Base-by-base conservation (phyloP, 2,329 filamentous ascomycete genomes). In the Arthrinium puccinioides region DNA sequence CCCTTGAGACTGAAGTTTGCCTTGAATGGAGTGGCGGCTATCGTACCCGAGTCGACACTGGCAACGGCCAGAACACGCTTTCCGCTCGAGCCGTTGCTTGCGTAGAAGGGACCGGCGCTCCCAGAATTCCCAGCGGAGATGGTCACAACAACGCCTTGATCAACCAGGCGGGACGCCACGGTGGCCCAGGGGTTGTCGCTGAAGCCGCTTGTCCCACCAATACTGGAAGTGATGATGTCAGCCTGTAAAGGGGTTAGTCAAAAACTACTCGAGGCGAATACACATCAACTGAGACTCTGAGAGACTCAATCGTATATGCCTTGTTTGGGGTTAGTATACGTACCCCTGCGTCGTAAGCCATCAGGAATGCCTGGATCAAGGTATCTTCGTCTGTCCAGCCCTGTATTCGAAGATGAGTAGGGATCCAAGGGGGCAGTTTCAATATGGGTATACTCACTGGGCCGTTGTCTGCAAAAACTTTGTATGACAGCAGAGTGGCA, bases 61-160 rank as follows among this genome's bases (percentile, higher is more conserved):
- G 63, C 67, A 18, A 69, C 59, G 6, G 63, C 56, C 9, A 65
- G 57, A 4, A 64, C 62, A n/a, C 60, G 53, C 25, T 53, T 54
- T 5, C 61, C 64, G 9, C 61, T 57, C 3, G 63, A 56, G 4
- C 64, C 65, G 9, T 55, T 57, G 25, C 54, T 56, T 9, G 57
- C 55, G 18, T 62, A 67, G 50, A 74, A 74, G 0, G 70, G 59
- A 0, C 70, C 71, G 10, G 54, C 51, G 11, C 54, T 53, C 18
- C 71, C 70, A 14, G 66, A 63, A 37, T 76, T 76, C 10, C 71
- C 70, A 7, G 66, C 69, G 2, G 70, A 64, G 20, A 72, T 62
- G n/a, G 64, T 62, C n/a, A 71, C 60, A 7, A 70, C 63, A 0
- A 73, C 57, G 9, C 70, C 69, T 13, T 61, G 51, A 6, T 64